Percentiles rank a stretch among this genome's conserved stretches.
phyloP scores from a whole-genome alignment of 2,329 filamentous ascomycete species.

The Dactylellina parvicollis region DNA sequence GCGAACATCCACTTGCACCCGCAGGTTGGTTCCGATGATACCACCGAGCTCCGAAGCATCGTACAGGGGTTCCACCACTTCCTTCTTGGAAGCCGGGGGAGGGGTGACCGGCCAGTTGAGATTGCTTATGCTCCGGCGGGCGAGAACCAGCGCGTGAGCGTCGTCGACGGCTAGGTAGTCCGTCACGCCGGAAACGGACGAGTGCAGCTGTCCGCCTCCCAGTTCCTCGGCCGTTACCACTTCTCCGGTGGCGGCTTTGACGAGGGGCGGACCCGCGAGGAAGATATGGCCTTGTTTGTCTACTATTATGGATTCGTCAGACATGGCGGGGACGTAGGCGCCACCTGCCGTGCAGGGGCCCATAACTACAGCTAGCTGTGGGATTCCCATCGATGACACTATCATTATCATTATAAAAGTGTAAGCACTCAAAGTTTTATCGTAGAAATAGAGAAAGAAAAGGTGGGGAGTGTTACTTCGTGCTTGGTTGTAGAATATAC shows the following conservation, averaged over 20 bases:
- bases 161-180: slow-evolving; percentile 96
- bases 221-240: slow-evolving; percentile 89
- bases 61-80: slow-evolving; percentile 80
- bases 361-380: slow-evolving; percentile 96
- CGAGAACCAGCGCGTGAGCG: slow-evolving; percentile 86
- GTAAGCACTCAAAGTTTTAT: no score
- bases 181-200: slow-evolving; percentile 88
- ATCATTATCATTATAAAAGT: no score
- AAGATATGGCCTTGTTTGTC: slow-evolving; percentile 97
- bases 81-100: slow-evolving; percentile 43
- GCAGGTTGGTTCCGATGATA: slow-evolving; percentile 88
- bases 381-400: slow-evolving; percentile 85
- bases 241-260: slow-evolving; percentile 95
- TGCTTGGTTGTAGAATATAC: slow-evolving; percentile 98
- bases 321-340: slow-evolving; percentile 87
- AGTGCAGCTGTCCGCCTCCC: slow-evolving; percentile 88
- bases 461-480: slow-evolving; percentile 65
- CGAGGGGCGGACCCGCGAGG: slow-evolving; percentile 89
- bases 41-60: slow-evolving; percentile 81
- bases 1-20: slow-evolving; percentile 83
- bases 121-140: slow-evolving; percentile 83
- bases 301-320: slow-evolving; percentile 96
- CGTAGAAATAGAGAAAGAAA: not conserved
- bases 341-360: slow-evolving; percentile 83
- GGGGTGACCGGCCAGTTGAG: slow-evolving; percentile 79